phyloP scores from a whole-genome alignment of 129 eudicot genomes.

The Glebionis coronaria region DNA sequence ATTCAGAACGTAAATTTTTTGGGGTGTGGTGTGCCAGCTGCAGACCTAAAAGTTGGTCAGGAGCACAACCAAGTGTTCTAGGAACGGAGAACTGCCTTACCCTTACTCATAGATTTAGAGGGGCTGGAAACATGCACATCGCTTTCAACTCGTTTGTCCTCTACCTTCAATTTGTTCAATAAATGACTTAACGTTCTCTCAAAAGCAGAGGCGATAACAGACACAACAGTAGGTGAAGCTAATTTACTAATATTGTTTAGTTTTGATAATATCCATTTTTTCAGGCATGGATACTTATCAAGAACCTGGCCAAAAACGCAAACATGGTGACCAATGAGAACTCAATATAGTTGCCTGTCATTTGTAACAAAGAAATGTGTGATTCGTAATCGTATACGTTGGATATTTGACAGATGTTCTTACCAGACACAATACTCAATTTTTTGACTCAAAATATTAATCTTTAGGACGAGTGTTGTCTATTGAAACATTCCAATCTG shows the following conservation, averaged over 20 bases:
- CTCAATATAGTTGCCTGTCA: too few relatives aligned
- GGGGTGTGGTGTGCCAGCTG: conserved; percentile 33
- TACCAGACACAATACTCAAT: conserved; percentile 79
- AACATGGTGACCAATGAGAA: conserved; percentile 7
- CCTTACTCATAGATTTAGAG: conserved; percentile 38
- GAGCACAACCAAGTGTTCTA: conserved; percentile 35
- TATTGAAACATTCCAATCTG: conserved; percentile 28
- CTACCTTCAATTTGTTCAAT: conserved; percentile 46
- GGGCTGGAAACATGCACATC: conserved; percentile 37
- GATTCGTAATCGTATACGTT: too few relatives aligned
- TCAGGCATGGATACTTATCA: conserved; percentile 55
- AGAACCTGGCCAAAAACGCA: conserved; percentile 54
- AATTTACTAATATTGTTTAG: conserved; percentile 55
- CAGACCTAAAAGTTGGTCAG: too few relatives aligned
- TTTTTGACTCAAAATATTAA: conserved; percentile 35
- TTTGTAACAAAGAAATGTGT: too few relatives aligned
- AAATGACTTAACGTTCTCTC: conserved; percentile 65
- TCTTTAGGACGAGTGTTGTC: conserved; percentile 28
- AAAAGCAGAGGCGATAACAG: conserved; percentile 53
- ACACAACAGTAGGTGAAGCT: conserved; percentile 46
- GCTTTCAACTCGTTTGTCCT: conserved; percentile 31
- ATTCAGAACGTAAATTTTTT: too few relatives aligned
- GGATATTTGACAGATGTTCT: too few relatives aligned
- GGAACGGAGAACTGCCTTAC: conserved; percentile 42
- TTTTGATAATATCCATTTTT: conserved; percentile 57